Base-by-base conservation (phyloP, 805 yeast species). In the Wickerhamiella alocasiicola region DNA sequence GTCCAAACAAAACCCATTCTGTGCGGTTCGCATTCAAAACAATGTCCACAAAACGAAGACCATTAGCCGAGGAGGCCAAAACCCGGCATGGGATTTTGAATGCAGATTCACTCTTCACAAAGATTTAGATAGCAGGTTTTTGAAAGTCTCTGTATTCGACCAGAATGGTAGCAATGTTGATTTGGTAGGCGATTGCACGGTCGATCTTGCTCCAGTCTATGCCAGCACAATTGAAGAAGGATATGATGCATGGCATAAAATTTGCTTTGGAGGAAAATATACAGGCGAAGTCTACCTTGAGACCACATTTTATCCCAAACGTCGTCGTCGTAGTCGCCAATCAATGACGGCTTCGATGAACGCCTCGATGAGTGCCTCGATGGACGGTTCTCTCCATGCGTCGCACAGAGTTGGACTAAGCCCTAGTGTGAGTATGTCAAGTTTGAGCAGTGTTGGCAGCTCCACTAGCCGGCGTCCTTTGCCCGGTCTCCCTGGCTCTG, bases 1-100 rank as follows among this genome's bases (percentile, higher is more conserved):
- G 39, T 96, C 93, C 53, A 91, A 91, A 54, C 98, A 91, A 60
- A 80, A 82, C 48, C 98, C 97, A 2, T 87, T 83, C 61, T 80
- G 85, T 45, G 74, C 88, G 5, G 67, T 82, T 9, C 65, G 97
- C 43, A 67, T 91, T 4, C 88, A 87, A 21, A 83, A 82, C 45
- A 72, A 73, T 51, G 88, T 93, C 7, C 76, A 81, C 48, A 75
- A 79, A 53, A 83, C 96, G 1, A 76, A 75, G 26, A 70, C 83
- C 0, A 76, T 81, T 44, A 70, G 73, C 39, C 64, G 97, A 49
- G 98, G 95, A 1, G 98, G 98, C 2, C 98, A 91, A 56, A 80
- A 82, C 4, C 98, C 98, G 1, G 72, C 67, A 16, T 91, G 96
- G 83, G 64, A 61, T 44, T 57, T 60, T 34, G 64, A 61, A 44